A percentile compares a stretch with the other conserved stretches of the same genome.
phyloP scores from a whole-genome alignment of 1,139 yeast genomes.

The Hyphopichia burtonii region DNA sequence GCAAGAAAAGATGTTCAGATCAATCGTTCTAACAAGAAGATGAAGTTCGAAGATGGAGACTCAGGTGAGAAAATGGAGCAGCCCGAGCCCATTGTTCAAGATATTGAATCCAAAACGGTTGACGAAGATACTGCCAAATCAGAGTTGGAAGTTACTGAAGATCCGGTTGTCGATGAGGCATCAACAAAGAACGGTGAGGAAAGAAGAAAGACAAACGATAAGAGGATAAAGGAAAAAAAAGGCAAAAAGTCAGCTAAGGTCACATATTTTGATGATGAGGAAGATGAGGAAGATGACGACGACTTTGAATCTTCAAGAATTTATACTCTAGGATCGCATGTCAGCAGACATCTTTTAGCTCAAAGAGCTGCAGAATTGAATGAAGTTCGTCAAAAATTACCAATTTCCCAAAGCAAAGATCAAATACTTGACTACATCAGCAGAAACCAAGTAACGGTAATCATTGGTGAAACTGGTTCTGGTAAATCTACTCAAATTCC shows the following conservation, averaged over 20 bases:
- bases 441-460: slow-evolving; percentile 65
- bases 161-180: not conserved
- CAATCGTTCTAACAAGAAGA: slow-evolving; percentile 27
- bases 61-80: too few relatives aligned
- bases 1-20: slow-evolving; percentile 8
- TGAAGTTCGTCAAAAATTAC: slow-evolving; percentile 57
- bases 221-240: slow-evolving; percentile 1
- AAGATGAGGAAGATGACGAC: slow-evolving; percentile 29
- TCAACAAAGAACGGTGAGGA: not conserved
- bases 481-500: slow-evolving; percentile 99
- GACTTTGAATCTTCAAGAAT: slow-evolving; percentile 9
- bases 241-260: slow-evolving; percentile 6
- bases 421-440: slow-evolving; percentile 57
- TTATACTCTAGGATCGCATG: not conserved
- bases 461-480: slow-evolving; percentile 97
- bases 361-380: slow-evolving; percentile 49
- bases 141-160: not conserved
- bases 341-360: slow-evolving; percentile 21
- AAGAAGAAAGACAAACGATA: not conserved
- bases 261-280: slow-evolving; percentile 17
- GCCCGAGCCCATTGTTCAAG: too few relatives aligned
- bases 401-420: slow-evolving; percentile 72
- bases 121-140: not conserved
- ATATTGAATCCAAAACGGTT: too few relatives aligned
- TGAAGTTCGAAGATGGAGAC: slow-evolving; percentile 29